Conservation (phyloP, 768 basidiomycete species). For the Phylloporus scabripes region DNA sequence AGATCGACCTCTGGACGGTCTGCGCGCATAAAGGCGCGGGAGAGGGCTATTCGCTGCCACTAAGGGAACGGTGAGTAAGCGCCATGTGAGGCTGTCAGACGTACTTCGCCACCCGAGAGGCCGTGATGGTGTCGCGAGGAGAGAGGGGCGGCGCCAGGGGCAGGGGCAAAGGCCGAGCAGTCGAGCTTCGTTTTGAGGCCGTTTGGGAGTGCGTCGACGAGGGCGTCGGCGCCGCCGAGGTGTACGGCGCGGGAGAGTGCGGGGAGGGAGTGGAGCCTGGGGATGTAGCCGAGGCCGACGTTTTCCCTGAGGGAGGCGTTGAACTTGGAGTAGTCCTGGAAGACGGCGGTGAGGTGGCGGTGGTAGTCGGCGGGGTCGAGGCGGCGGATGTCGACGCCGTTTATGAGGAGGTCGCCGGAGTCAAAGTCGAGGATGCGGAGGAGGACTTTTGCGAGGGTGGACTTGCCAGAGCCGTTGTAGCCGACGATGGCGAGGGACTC, state of each 20-base stretch:
- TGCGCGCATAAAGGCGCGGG: constrained; percentile 83
- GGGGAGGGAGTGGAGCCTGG: constrained; percentile 49
- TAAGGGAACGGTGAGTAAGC: constrained; percentile 25
- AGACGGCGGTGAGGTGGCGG: constrained; percentile 68
- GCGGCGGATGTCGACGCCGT: constrained; percentile 61
- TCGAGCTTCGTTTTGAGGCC: constrained; percentile 74
- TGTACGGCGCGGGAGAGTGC: constrained; percentile 62
- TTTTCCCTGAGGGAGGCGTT: constrained; percentile 76
- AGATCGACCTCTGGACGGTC: constrained; percentile 70
- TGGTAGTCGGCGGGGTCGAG: constrained; percentile 70
- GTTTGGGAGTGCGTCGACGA: constrained; percentile 61
- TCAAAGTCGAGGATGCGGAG: constrained; percentile 77
- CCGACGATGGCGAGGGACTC: constrained; percentile 84
- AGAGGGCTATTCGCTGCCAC: constrained; percentile 87
- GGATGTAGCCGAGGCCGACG: constrained; percentile 76
- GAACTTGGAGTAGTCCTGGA: constrained; percentile 83
- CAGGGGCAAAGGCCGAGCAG: constrained; percentile 45
- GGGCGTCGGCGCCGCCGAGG: constrained; percentile 62
- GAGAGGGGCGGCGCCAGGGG: constrained; percentile 26
- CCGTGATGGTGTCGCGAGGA: constrained; percentile 48
- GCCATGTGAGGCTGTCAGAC: constrained; percentile 20
- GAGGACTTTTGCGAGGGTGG: constrained; percentile 78
- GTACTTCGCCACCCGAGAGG: constrained; percentile 80
- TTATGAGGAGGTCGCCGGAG: constrained; percentile 61
- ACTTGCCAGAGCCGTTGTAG: constrained; percentile 83